Evolutionary conservation across 768 basidiomycete genomes (phyloP), one percentile per base, ranked within the genome.

Genomic region (Thelephora aurantiotincta): DNA sequence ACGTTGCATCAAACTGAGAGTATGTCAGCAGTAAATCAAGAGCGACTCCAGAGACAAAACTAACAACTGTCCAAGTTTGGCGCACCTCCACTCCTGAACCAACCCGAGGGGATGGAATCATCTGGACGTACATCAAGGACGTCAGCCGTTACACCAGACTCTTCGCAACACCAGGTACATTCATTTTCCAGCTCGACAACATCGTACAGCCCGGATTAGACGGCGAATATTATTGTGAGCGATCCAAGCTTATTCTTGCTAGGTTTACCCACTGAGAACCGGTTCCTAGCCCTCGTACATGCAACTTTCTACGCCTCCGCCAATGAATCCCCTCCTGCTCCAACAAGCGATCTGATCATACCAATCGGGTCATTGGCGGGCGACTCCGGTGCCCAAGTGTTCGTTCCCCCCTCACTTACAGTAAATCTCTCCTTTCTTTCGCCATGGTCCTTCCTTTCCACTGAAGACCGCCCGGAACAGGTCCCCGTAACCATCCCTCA

Each of bases 21-120:
- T 82, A 55, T 51, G 76, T 57, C 14, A 1, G 30, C 2, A 19
- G 20, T 11, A n/a, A 9, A 33, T 19, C 1, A 1, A 35, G 13
- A 19, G 13, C 11, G 14, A 26, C 47, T 14, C 26, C 11, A n/a
- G n/a, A 37, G 19, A 11, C n/a, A n/a, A n/a, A n/a, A n/a, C 43
- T 48, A 12, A 42, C 18, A 34, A 35, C 34, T 1, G 44, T 23
- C n/a, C 6, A 7, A 83, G 81, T 86, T 45, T 85, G 84, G 85
- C 70, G 85, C 34, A 85, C 81, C 16, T 85, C 82, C 0, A 88
- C 85, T 14, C 78, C 84, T 0, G 85, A 88, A 60, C 85, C 85
- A 0, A 80, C 77, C 0, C 54, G 53, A 12, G 68, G 73, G 2
- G 68, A 74, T 43, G 85, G 84, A 11, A 85, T 87, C 50, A 78